Conservation (phyloP, 2,329 filamentous ascomycete genomes). For the Epichloe coenophiala region DNA sequence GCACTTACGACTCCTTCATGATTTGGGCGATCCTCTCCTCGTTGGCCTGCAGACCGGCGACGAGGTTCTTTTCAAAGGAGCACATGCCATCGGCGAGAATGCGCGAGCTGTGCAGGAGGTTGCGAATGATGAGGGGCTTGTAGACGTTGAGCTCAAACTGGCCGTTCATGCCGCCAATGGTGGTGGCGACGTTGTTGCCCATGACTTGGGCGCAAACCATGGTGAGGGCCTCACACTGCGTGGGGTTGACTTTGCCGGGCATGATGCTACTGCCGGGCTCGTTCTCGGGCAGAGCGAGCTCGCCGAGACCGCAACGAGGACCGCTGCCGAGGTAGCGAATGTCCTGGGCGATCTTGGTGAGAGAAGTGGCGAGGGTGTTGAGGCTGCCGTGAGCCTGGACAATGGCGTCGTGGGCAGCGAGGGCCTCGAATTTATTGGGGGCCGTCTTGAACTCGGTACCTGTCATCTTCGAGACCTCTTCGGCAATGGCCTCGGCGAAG, state of each 20-base stretch:
- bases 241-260: slow-evolving; percentile 99
- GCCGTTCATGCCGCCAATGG: slow-evolving; percentile 90
- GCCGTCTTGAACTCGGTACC: slow-evolving; percentile 89
- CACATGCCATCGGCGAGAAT: slow-evolving; percentile 85
- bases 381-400: slow-evolving; percentile 88
- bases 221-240: slow-evolving; percentile 92
- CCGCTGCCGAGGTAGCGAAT: slow-evolving; percentile 94
- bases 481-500: slow-evolving; percentile 85
- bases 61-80: slow-evolving; percentile 88
- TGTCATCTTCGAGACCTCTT: slow-evolving; percentile 84
- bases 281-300: slow-evolving; percentile 90
- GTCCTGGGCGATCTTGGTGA: slow-evolving; percentile 98
- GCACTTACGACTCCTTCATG: slow-evolving; percentile 79
- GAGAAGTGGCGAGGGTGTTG: slow-evolving; percentile 80
- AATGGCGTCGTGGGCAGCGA: slow-evolving; percentile 90
- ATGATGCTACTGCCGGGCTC: slow-evolving; percentile 97
- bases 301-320: slow-evolving; percentile 87
- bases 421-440: slow-evolving; percentile 96
- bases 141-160: slow-evolving; percentile 99
- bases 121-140: slow-evolving; percentile 92
- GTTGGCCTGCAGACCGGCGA: slow-evolving; percentile 79
- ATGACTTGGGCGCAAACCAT: slow-evolving; percentile 98
- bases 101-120: slow-evolving; percentile 82
- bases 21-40: slow-evolving; percentile 83
- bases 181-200: slow-evolving; percentile 89